Evolutionary conservation across 2,329 filamentous ascomycete species (phyloP).

Genomic region (Thelonectria olida): DNA sequence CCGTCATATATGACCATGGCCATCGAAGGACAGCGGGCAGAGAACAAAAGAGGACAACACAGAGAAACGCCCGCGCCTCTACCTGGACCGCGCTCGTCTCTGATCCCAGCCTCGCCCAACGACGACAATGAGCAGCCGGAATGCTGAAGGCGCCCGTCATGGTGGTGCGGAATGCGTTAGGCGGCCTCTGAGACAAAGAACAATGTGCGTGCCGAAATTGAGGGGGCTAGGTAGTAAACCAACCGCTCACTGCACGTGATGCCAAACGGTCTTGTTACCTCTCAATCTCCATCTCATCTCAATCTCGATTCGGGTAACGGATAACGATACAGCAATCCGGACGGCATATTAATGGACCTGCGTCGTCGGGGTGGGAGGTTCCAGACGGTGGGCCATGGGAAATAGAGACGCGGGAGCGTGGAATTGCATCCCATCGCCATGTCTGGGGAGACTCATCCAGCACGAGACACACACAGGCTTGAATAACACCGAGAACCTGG

Average conservation of each 20-base stretch:
- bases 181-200: slow-evolving; percentile 47
- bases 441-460: not conserved
- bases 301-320: not conserved
- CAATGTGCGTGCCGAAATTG: slow-evolving; percentile 42
- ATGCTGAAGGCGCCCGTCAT: slow-evolving; percentile 35
- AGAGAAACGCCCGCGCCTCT: slow-evolving; percentile 14
- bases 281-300: not conserved
- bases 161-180: slow-evolving; percentile 45
- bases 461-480: slow-evolving; percentile 5
- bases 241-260: slow-evolving; percentile 13
- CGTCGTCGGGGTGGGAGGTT: not conserved
- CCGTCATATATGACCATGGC: slow-evolving; percentile 19
- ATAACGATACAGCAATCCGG: slow-evolving; percentile 2
- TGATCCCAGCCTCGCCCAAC: slow-evolving; percentile 43
- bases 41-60: not conserved
- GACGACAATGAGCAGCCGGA: slow-evolving; percentile 47
- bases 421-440: slow-evolving; percentile 1
- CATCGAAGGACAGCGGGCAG: too few species aligned
- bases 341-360: slow-evolving; percentile 6
- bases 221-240: slow-evolving; percentile 9
- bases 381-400: slow-evolving; percentile 4
- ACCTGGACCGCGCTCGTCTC: slow-evolving; percentile 29
- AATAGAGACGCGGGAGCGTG: slow-evolving; percentile 3
- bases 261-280: slow-evolving; percentile 1
- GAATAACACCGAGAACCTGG: slow-evolving; percentile 6